A percentile compares a stretch with the other conserved stretches of the same genome.
phyloP scores from a whole-genome alignment of 169 alveolate genomes.

The Neospora caninum region DNA sequence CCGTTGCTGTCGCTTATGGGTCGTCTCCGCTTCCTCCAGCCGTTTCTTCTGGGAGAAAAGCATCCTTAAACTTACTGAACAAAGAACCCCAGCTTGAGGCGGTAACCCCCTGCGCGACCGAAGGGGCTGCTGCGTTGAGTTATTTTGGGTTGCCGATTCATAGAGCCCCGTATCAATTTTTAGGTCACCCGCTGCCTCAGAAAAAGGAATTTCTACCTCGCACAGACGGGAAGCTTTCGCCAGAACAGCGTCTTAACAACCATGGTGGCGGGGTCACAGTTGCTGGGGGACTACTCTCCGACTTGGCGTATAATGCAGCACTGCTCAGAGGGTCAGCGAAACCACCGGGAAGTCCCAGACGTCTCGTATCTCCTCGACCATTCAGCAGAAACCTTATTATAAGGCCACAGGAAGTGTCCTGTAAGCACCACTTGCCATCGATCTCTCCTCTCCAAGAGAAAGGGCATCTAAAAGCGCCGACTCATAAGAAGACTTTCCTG shows the following conservation, averaged over 20 bases:
- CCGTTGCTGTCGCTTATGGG: neutral
- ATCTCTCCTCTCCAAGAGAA: neutral
- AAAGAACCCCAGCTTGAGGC: neutral
- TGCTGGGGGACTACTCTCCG: neutral
- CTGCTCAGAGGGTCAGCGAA: neutral
- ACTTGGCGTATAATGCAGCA: neutral
- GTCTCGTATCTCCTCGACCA: neutral
- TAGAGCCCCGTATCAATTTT: neutral
- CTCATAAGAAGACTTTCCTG: neutral
- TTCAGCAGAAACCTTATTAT: neutral
- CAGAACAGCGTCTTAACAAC: neutral
- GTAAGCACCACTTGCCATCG: neutral
- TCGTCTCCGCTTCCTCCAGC: neutral
- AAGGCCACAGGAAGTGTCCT: neutral
- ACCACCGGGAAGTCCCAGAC: neutral
- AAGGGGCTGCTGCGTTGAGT: no score
- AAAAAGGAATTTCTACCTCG: neutral
- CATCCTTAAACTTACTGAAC: neutral
- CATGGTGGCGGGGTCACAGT: neutral
- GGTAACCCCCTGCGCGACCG: neutral
- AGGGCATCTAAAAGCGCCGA: neutral
- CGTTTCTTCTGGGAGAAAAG: neutral
- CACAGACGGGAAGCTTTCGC: neutral
- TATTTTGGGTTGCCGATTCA: neutral
- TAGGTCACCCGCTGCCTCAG: neutral